These are phyloP conservation scores for Nannizziopsis arthrosporioides DNA, from an alignment of 2,329 filamentous ascomycete genomes.

Conservation along the genomic window DNA sequence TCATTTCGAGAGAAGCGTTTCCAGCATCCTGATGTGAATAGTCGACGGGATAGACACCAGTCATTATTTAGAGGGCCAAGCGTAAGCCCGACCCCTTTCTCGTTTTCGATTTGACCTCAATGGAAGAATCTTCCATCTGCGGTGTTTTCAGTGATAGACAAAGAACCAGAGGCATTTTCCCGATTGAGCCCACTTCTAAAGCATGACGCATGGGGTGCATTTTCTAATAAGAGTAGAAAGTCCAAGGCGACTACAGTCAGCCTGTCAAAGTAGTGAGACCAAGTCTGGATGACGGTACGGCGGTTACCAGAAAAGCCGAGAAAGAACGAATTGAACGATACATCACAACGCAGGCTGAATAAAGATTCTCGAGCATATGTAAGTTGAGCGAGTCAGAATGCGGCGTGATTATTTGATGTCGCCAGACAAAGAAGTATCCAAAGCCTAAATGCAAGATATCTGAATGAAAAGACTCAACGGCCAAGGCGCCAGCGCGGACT, in stretches of 20 bases:
- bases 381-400: no score
- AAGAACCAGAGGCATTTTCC: conserved; percentile 10
- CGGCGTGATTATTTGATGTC: not conserved
- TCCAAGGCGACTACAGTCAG: not conserved
- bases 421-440: not conserved
- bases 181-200: conserved; percentile 3
- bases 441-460: not conserved
- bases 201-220: conserved; percentile 7
- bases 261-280: no score
- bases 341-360: conserved; percentile 2
- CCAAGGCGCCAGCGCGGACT: no score
- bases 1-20: not conserved
- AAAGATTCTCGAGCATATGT: not conserved
- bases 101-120: not conserved
- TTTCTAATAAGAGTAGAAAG: not conserved
- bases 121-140: conserved; percentile 5
- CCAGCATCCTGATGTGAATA: not conserved
- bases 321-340: not conserved
- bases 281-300: no score
- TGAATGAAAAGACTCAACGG: no score
- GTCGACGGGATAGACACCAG: not conserved
- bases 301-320: not conserved
- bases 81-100: not conserved
- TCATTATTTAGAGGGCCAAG: not conserved
- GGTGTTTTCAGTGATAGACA: conserved; percentile 6